Evolutionary conservation across 163 green algal genomes (phyloP), one percentile per base, ranked within the genome.

Genomic region (Chloromonas sp.): DNA sequence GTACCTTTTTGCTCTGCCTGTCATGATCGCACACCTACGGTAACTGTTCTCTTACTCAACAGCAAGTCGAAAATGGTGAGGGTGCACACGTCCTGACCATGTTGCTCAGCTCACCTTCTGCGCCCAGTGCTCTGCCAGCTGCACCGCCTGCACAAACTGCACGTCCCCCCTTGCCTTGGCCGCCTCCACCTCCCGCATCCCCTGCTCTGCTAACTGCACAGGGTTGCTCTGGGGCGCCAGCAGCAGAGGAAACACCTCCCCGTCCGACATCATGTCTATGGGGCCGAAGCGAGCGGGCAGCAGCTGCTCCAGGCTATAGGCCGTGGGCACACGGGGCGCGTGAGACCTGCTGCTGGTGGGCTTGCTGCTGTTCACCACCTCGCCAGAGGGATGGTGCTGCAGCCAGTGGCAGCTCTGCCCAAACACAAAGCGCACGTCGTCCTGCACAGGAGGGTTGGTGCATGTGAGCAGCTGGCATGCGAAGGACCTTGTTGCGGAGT

Each of bases 221-320:
- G 66, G 15, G 83, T 98, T 94, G 78, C 93, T 36, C 83, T 97
- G 95, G 0, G 74, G 89, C 85, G 96, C 87, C 81, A 98, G 91
- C 80, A 99, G 90, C 70, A 99, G 90, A 1, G 96, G 94, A 59
- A 92, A 90, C 0, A 82, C 77, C 70, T 87, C 71, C 14, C 84
- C 89, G 15, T 87, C 87, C 60, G 82, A 83, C 8, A 84, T 70
- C 70, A 99, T 86, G 84, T 98, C 95, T 3, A 86, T 58, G 13
- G 96, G 94, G 58, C 93, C 92, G 91, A 99, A 98, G n/a, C 91
- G 87, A 57, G 93, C 89, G 3, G 96, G 95, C 85, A 98, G 90
- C 80, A 98, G 90, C 85, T 97, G 88, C 13, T 84, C 82, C 15
- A 98, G 90, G 82, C 76, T 84, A 61, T 85, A 88, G 78, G 71